A percentile compares a stretch with the other conserved stretches of the same genome.
phyloP scores from a whole-genome alignment of 2,329 filamentous ascomycete genomes.

The Fusarium haematococcum region DNA sequence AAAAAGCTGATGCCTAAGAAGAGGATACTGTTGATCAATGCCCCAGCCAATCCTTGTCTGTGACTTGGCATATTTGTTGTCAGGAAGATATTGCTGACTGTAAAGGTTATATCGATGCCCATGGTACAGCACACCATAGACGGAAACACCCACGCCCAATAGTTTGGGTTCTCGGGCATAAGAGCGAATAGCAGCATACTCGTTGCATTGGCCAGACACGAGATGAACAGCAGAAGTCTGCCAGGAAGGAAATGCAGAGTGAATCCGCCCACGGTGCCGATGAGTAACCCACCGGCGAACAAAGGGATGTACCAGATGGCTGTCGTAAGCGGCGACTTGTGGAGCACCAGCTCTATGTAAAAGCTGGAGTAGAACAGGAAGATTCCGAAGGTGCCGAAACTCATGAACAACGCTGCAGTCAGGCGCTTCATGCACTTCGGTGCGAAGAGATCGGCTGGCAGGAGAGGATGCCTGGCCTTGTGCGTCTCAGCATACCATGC shows the following conservation, averaged over 20 bases:
- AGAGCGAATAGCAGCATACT: conserved; percentile 67
- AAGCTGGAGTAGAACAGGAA: conserved; percentile 74
- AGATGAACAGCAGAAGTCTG: conserved; percentile 63
- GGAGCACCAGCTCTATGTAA: conserved; percentile 68
- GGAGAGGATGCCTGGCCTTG: conserved; percentile 69
- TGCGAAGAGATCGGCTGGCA: conserved; percentile 72
- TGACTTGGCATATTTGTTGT: conserved; percentile 70
- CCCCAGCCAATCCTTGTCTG: conserved; percentile 73
- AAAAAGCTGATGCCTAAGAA: conserved; percentile 73
- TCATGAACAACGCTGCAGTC: conserved; percentile 63
- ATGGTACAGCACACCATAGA: conserved; percentile 70
- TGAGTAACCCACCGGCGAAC: conserved; percentile 68
- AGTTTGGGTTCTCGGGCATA: conserved; percentile 63
- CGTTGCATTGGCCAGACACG: conserved; percentile 63
- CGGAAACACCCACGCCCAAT: conserved; percentile 75
- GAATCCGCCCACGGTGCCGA: conserved; percentile 65
- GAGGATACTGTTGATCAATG: conserved; percentile 70
- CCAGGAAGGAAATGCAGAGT: conserved; percentile 68
- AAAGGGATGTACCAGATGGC: conserved; percentile 71
- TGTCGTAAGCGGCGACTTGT: conserved; percentile 63
- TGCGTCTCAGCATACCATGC: conserved; percentile 74
- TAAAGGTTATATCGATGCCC: conserved; percentile 75
- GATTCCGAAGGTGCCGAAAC: conserved; percentile 67
- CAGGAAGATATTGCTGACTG: conserved; percentile 75
- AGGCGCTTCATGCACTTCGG: conserved; percentile 69